Percentiles rank a stretch among this genome's conserved stretches.
Conservation (phyloP, 2,329 filamentous ascomycete genomes). For the Lasiodiplodia theobromae region DNA sequence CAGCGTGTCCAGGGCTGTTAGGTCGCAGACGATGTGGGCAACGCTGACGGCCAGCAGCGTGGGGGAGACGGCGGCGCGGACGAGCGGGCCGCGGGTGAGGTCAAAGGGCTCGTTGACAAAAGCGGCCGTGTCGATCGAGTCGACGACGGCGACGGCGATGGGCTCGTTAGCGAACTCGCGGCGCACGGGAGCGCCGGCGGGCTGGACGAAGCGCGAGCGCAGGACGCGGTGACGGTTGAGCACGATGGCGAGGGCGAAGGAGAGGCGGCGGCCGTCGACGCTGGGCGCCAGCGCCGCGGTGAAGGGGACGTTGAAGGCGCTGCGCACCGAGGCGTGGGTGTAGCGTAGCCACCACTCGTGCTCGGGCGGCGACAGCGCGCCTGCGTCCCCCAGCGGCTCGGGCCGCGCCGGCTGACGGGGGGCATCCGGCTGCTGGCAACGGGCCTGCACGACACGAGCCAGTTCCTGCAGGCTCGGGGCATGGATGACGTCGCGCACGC, state of each 20-base stretch:
- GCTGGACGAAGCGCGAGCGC: conserved; percentile 8
- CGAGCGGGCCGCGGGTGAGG: conserved; percentile 34
- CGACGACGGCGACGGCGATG: conserved; percentile 12
- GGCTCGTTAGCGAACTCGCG: not conserved
- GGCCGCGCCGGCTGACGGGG: too few species aligned
- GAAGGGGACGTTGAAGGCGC: conserved; percentile 41
- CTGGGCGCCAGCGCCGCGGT: conserved; percentile 27
- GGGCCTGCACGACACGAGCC: too few species aligned
- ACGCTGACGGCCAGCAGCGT: conserved; percentile 36
- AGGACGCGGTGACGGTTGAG: conserved; percentile 34
- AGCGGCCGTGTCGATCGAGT: too few species aligned
- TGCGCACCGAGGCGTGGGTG: conserved; percentile 29
- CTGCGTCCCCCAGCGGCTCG: too few species aligned
- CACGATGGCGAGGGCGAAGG: conserved; percentile 35
- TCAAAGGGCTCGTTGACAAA: conserved; percentile 36
- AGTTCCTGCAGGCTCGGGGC: too few species aligned
- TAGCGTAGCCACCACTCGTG: conserved; percentile 31
- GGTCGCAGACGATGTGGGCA: conserved; percentile 46
- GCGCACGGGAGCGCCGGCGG: not conserved
- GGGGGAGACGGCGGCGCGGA: conserved; percentile 39
- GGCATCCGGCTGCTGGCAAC: too few species aligned
- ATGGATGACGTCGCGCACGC: conserved; percentile 32
- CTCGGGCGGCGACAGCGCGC: too few species aligned
- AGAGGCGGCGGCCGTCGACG: conserved; percentile 34
- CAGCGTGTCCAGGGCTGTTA: conserved; percentile 40